Percentiles rank a stretch among this genome's conserved stretches.
These are phyloP conservation scores for Ceraceosorus bombacis DNA, from an alignment of 1,284 basidiomycete species.

Conservation along the genomic window DNA sequence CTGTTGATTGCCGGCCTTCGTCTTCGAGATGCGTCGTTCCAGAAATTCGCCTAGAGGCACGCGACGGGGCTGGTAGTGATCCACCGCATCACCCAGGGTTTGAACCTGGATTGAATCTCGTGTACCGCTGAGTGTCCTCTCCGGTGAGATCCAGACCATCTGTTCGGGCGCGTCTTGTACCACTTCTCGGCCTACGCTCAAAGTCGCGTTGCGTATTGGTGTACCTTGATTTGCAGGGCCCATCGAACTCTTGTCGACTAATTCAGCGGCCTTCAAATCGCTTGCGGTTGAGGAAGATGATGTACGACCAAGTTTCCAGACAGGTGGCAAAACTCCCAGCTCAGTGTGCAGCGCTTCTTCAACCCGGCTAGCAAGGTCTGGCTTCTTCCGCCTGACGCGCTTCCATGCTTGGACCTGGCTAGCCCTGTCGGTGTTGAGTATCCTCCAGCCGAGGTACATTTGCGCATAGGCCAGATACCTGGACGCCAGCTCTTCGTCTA, in stretches of 20 bases:
- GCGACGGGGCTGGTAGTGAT: neutral
- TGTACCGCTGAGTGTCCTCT: too few relatives aligned
- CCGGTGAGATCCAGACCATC: too few relatives aligned
- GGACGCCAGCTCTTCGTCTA: conserved; percentile 5
- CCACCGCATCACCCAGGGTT: neutral
- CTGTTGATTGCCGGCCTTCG: too few relatives aligned
- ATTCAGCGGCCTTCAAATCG: too few relatives aligned
- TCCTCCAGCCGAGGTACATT: conserved; percentile 9
- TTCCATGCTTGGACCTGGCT: conserved; percentile 5
- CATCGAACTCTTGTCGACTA: too few relatives aligned
- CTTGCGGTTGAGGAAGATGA: too few relatives aligned
- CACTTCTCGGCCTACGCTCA: too few relatives aligned
- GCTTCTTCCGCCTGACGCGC: conserved; percentile 2
- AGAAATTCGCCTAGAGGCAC: neutral
- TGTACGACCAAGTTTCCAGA: too few relatives aligned
- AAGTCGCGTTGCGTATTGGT: too few relatives aligned
- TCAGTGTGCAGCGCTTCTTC: conserved; percentile 9
- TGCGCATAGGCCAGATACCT: conserved; percentile 7
- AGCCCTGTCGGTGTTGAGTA: conserved; percentile 1
- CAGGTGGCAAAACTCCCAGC: conserved; percentile 1
- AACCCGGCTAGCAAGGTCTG: conserved; percentile 2
- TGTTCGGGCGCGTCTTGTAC: too few relatives aligned
- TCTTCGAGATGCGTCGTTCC: too few relatives aligned
- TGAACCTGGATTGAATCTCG: neutral
- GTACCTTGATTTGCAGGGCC: too few relatives aligned